Conservation (phyloP, 2,329 filamentous ascomycete species). For the Arachnomyces sp. region DNA sequence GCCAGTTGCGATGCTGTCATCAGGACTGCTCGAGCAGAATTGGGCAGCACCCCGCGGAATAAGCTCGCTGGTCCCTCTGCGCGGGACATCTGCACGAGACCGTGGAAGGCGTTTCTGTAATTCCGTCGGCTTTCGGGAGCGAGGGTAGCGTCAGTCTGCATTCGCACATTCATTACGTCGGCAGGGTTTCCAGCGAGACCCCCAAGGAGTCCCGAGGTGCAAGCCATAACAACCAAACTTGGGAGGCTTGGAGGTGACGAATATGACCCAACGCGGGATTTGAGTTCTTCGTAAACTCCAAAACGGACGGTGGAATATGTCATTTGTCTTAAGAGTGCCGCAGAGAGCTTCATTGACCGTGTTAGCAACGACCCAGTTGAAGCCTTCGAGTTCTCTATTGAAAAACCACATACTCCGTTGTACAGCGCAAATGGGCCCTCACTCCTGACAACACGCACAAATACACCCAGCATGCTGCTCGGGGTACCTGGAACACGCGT, state of each 20-base stretch:
- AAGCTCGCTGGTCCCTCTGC: conserved; percentile 70
- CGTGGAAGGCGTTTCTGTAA: conserved; percentile 83
- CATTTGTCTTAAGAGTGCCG: conserved; percentile 83
- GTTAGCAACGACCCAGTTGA: no score
- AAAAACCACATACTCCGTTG: conserved; percentile 53
- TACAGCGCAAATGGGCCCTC: conserved; percentile 79
- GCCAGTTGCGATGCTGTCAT: conserved; percentile 60
- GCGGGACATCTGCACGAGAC: conserved; percentile 75
- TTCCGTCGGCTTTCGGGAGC: conserved; percentile 67
- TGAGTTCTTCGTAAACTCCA: conserved; percentile 91
- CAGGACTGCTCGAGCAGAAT: conserved; percentile 54
- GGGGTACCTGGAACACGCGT: conserved; percentile 69
- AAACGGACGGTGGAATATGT: conserved; percentile 97
- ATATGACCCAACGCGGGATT: conserved; percentile 52
- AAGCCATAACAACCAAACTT: conserved; percentile 74
- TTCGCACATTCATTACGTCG: conserved; percentile 94
- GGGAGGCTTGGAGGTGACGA: conserved; percentile 57
- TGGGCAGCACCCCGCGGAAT: conserved; percentile 68
- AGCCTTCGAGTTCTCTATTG: neutral
- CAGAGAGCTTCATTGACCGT: conserved; percentile 61
- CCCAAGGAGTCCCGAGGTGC: conserved; percentile 75
- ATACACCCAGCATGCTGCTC: conserved; percentile 76
- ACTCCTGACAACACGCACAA: conserved; percentile 68
- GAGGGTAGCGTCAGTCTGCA: conserved; percentile 87
- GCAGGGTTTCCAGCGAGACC: conserved; percentile 89